Evolutionary conservation across 495 filamentous ascomycete species (phyloP).

Genomic region (Astrothelium macrocarpum): DNA sequence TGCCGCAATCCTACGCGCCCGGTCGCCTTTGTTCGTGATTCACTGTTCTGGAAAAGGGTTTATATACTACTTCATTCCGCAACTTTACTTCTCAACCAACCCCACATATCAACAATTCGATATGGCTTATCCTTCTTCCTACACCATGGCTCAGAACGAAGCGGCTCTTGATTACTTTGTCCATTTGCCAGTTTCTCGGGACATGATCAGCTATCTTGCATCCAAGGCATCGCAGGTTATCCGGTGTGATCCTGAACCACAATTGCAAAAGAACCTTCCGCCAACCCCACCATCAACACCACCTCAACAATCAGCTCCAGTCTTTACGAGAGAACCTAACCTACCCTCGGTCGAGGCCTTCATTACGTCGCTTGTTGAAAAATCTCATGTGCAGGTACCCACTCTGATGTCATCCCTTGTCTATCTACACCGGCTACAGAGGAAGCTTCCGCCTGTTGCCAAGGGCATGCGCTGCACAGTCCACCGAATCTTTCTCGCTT

Average conservation of each 20-base stretch:
- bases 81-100: neutral
- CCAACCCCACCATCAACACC: constrained; percentile 61
- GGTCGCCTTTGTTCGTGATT: neutral
- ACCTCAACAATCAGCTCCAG: constrained; percentile 41
- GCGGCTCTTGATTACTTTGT: constrained; percentile 85
- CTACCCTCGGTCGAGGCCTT: constrained; percentile 80
- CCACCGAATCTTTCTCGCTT: constrained; percentile 78
- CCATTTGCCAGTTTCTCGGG: constrained; percentile 63
- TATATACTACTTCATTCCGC: neutral
- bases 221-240: constrained; percentile 78
- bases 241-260: constrained; percentile 61
- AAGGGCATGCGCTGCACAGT: constrained; percentile 97
- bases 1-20: neutral
- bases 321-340: constrained; percentile 34
- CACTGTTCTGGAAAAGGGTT: neutral
- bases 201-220: constrained; percentile 83
- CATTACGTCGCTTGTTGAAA: constrained; percentile 79
- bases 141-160: constrained; percentile 50
- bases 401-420: constrained; percentile 95
- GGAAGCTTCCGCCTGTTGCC: constrained; percentile 80
- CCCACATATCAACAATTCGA: constrained; percentile 10
- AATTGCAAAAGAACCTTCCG: constrained; percentile 47
- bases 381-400: constrained; percentile 92
- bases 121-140: constrained; percentile 35
- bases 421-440: constrained; percentile 76